Base-by-base conservation (phyloP, 2,329 filamentous ascomycete genomes). In the Fusarium solani-melongenae region DNA sequence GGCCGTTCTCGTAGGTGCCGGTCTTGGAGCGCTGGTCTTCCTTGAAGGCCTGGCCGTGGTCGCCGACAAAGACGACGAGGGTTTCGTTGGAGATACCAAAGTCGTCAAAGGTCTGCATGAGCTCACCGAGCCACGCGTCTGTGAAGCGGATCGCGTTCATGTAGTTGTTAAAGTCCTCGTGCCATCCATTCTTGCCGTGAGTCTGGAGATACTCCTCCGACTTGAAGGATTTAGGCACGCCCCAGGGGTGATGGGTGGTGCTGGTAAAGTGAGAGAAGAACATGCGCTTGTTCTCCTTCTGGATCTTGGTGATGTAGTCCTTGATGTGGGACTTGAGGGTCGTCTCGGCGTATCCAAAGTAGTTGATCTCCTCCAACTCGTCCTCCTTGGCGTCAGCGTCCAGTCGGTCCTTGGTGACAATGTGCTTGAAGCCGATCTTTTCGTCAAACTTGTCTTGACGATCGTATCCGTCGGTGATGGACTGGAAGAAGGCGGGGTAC, bases 201-300 rank as follows among this genome's bases (percentile, higher is more conserved):
- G 64, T 67, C 12, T 66, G 66, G 3, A 78, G 68, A 27, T 73
- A 78, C 6, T 76, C 49, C 1, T 29, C 53, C 7, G 61, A 62
- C 1, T 80, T 44, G 29, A 82, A 78, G 2, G 59, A 56, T 1
- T 44, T 34, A 0, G 76, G 76, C 2, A 73, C 62, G 1, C 67
- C 63, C 76, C 76, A 83, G 0, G 81, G 79, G 49, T 83, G 81
- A 41, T 83, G 81, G 0, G 79, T 80, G 1, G 81, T 83, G 72
- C 81, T 82, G 1, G 82, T 83, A 2, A 83, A 76, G 49, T 83
- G 82, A 9, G 81, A 78, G 17, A 83, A 69, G 63, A 83, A 83
- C 51, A 83, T 74, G 17, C 82, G 78, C 71, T 82, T 77, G 34
- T 78, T 75, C n/a, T 79, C 77, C 8, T 75, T 64, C 46, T 78